Conservation (phyloP, 2,329 filamentous ascomycete genomes). For the Colletotrichum navitas region DNA sequence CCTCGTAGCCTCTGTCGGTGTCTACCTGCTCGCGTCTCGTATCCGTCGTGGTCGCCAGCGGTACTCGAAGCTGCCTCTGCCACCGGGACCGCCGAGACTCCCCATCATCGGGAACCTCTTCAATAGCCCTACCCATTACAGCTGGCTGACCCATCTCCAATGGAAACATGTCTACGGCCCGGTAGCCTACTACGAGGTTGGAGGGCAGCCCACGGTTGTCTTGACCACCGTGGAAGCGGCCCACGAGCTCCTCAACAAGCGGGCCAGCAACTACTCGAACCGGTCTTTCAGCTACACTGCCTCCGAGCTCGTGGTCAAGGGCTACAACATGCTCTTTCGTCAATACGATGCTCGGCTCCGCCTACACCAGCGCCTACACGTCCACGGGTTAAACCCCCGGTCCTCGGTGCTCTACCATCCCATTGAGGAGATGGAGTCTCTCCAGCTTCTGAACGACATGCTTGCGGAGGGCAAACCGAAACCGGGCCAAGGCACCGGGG, state of each 20-base stretch:
- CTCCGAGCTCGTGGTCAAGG: neutral
- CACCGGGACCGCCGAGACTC: slow-evolving; percentile 10
- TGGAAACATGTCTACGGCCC: slow-evolving; percentile 27
- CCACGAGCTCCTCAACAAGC: slow-evolving; percentile 31
- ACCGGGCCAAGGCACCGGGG: neutral
- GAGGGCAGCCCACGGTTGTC: slow-evolving; percentile 2
- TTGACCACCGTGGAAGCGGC: slow-evolving; percentile 27
- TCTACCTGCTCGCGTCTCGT: neutral
- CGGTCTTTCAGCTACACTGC: slow-evolving; percentile 7
- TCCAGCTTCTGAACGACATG: slow-evolving; percentile 21
- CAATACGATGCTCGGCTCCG: slow-evolving; percentile 24
- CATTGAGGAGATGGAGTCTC: slow-evolving; percentile 11
- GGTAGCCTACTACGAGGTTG: neutral
- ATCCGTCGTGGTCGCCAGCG: neutral
- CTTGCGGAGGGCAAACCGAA: neutral
- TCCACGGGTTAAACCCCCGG: slow-evolving; percentile 1
- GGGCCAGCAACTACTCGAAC: slow-evolving; percentile 23
- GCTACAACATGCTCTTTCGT: slow-evolving; percentile 24
- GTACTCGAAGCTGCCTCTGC: slow-evolving; percentile 4
- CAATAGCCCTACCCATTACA: slow-evolving; percentile 7
- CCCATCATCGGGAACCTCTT: slow-evolving; percentile 18
- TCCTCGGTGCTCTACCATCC: slow-evolving; percentile 11
- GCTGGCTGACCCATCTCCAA: slow-evolving; percentile 24
- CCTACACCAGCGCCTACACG: slow-evolving; percentile 16
- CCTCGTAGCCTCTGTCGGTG: neutral